Conservation (phyloP, 116 monocot genomes). For the Papilionanthe hybrid region DNA sequence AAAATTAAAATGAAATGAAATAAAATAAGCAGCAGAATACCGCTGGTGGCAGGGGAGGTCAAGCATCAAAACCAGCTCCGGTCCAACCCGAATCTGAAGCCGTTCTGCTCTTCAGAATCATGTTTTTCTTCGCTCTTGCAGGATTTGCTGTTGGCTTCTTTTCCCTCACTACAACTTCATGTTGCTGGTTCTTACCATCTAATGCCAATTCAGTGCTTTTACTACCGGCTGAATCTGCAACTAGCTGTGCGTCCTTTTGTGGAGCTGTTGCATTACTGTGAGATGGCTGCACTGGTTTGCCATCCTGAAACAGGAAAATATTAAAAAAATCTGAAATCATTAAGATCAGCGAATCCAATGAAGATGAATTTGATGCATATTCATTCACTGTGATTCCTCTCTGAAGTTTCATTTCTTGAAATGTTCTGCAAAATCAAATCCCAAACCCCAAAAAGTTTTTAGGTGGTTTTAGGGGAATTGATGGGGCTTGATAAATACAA, state of each 20-base stretch:
- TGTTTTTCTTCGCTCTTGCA: conserved; percentile 43
- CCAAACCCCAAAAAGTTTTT: neutral
- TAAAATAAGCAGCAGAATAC: neutral
- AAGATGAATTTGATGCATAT: neutral
- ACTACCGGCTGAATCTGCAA: conserved; percentile 16
- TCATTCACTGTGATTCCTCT: neutral
- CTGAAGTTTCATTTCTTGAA: neutral
- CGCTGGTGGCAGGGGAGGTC: neutral
- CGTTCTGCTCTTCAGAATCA: conserved; percentile 67
- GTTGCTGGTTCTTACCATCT: conserved; percentile 10
- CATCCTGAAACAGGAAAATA: conserved; percentile 16
- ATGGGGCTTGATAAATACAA: too few relatives aligned
- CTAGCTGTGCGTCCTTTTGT: conserved; percentile 14
- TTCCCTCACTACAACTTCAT: conserved; percentile 32
- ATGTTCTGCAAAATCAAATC: neutral
- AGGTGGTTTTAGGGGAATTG: neutral
- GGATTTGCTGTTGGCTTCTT: conserved; percentile 46
- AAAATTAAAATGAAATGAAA: neutral
- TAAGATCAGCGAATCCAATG: neutral
- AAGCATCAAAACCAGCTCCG: conserved; percentile 88
- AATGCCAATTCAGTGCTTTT: conserved; percentile 7
- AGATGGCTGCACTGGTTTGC: conserved; percentile 16
- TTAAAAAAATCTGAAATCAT: neutral
- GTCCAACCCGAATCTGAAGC: conserved; percentile 81
- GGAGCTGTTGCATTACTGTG: conserved; percentile 8